Percentiles rank a stretch among this genome's conserved stretches.
Evolutionary conservation across 306 rosid species (phyloP).

Genomic region (Carpinus fangiana): DNA sequence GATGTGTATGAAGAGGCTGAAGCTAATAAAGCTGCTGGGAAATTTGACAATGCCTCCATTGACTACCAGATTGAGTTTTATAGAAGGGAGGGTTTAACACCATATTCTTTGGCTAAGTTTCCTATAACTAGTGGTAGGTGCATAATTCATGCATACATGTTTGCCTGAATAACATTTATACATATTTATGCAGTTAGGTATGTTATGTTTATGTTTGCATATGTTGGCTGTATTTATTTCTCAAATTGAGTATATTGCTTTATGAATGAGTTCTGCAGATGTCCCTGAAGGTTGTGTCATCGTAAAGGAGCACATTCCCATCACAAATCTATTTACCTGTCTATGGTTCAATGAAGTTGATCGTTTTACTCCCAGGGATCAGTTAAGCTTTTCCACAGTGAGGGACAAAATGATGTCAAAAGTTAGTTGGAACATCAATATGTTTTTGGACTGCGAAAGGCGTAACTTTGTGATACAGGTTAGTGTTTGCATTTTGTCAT

Average conservation of each 20-base stretch:
- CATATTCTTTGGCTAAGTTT: conserved; percentile 75
- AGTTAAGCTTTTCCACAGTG: conserved; percentile 87
- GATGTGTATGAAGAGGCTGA: conserved; percentile 96
- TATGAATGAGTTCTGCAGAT: conserved; percentile 62
- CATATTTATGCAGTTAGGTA: conserved; percentile 11
- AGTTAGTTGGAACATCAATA: conserved; percentile 72
- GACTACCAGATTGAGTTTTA: conserved; percentile 83
- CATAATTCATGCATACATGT: conserved; percentile 14
- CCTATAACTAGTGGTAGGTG: conserved; percentile 92
- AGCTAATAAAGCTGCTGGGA: conserved; percentile 94
- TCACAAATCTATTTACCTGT: conserved; percentile 92
- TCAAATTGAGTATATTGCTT: conserved; percentile 14
- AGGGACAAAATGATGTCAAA: conserved; percentile 83
- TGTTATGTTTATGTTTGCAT: conserved; percentile 15
- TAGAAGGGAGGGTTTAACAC: conserved; percentile 73
- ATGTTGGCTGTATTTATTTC: conserved; percentile 12
- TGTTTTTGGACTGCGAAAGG: conserved; percentile 95
- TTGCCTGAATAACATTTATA: conserved; percentile 8
- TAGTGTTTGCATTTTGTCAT: conserved; percentile 17
- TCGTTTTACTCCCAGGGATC: conserved; percentile 96
- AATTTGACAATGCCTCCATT: conserved; percentile 81
- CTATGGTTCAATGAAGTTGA: conserved; percentile 98
- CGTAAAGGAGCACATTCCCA: conserved; percentile 85
- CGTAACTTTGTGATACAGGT: conserved; percentile 96
- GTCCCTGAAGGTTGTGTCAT: conserved; percentile 97